Percentiles rank a stretch among this genome's conserved stretches.
These are phyloP conservation scores for Chromera velia DNA, from an alignment of 73 alveolate species.

Conservation along the genomic window DNA sequence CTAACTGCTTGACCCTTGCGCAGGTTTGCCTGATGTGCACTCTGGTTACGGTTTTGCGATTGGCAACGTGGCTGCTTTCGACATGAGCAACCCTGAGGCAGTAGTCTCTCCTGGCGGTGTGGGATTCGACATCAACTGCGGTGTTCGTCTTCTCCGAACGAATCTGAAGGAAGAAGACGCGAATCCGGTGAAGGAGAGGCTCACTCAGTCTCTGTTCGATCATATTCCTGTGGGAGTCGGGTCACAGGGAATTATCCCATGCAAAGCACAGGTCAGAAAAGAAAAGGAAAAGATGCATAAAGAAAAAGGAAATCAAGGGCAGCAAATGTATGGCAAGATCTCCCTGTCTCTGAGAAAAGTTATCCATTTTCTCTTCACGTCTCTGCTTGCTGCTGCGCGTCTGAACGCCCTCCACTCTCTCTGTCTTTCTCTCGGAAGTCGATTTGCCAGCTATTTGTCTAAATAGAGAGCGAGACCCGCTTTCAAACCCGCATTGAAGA, in stretches of 20 bases:
- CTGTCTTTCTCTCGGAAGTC: no score
- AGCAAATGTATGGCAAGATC: no score
- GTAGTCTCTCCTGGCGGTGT: conserved; percentile 28
- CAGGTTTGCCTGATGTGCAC: conserved; percentile 13
- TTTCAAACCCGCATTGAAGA: no score
- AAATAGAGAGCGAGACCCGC: no score
- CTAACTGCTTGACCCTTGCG: neutral
- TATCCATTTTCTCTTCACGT: no score
- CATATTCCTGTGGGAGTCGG: conserved; percentile 39
- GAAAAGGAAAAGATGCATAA: no score
- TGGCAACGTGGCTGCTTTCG: conserved; percentile 44
- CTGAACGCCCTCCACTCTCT: no score
- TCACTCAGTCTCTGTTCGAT: conserved; percentile 42
- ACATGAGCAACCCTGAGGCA: conserved; percentile 29
- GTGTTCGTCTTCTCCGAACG: neutral
- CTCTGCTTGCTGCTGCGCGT: no score
- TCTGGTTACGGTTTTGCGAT: conserved; percentile 45
- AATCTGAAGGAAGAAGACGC: neutral
- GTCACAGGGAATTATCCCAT: neutral
- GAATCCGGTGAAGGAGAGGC: conserved; percentile 8
- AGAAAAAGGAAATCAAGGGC: no score
- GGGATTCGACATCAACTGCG: neutral
- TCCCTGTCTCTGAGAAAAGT: no score
- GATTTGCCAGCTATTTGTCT: no score
- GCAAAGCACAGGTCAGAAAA: no score